Percentiles rank a stretch among this genome's conserved stretches.
Evolutionary conservation across 2,329 filamentous ascomycete genomes (phyloP).

Genomic region (Verticillium alfalfae): DNA sequence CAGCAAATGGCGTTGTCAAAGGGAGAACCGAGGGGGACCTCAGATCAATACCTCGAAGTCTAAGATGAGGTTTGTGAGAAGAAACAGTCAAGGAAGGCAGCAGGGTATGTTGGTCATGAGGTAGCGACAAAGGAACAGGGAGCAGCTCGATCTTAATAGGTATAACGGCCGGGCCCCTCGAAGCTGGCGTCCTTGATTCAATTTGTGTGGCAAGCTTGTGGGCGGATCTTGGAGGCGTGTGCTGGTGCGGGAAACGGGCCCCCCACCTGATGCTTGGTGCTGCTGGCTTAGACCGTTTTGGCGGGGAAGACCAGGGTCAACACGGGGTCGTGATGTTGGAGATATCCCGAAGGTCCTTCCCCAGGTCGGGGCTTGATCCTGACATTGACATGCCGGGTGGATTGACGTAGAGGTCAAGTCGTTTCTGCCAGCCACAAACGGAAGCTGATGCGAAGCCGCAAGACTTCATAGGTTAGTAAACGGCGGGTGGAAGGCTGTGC

Average conservation of each 20-base stretch:
- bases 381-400: too few species aligned
- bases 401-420: neutral
- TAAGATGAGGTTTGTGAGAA: neutral
- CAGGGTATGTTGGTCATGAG: neutral
- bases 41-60: neutral
- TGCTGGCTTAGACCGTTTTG: neutral
- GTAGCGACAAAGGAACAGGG: neutral
- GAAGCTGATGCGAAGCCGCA: neutral
- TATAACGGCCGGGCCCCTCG: neutral
- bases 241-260: neutral
- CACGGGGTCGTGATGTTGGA: neutral
- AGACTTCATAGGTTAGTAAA: neutral
- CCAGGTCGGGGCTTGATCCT: neutral
- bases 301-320: neutral
- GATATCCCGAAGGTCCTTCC: neutral
- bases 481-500: neutral
- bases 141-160: neutral
- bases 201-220: neutral
- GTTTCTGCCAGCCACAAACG: neutral
- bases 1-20: neutral
- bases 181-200: neutral
- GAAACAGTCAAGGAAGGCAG: neutral
- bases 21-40: neutral
- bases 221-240: neutral
- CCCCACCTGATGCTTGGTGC: neutral